Evolutionary conservation across 1,284 basidiomycete genomes (phyloP), one percentile per base, ranked within the genome.

Genomic region (Fomitopsis betulina): DNA sequence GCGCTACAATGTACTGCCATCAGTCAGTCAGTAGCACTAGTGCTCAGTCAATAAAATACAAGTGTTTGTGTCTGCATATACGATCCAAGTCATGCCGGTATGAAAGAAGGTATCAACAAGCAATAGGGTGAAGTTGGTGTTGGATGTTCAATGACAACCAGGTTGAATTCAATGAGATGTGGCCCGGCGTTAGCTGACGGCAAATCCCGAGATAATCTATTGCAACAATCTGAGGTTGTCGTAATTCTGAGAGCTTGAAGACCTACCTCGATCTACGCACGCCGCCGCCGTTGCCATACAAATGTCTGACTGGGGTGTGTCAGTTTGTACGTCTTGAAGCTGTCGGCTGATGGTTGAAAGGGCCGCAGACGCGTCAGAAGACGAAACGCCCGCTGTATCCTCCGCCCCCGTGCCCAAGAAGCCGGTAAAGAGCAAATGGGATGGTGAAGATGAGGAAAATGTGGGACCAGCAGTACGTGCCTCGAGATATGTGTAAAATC

Each of bases 361-460:
- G 64, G 61, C 63, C 63, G 63, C 66, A 84, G 80, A 83, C 65
- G 72, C 68, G 49, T 76, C 76, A 61, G 81, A 81, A 57, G 75
- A 78, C 69, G 86, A 86, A 13, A 71, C 76, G 54, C 72, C 76
- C 33, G 73, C 73, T 37, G 68, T 76, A 17, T 66, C 80, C 50
- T 72, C 81, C 13, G 73, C 77, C 51, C 73, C 76, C 33, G 70
- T 72, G 35, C 68, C 69, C 13, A 67, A 73, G 64, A 70, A 72
- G 47, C 76, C 77, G 37, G 75, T 79, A 60, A 83, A 79, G 70
- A 82, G 75, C 66, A 91, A 89, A 74, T 94, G 88, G 84, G 90
- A 87, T 61, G 94, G 90, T 55, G 94, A 96, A 73, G 94, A 96
- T 68, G 91, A 93, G 67, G 92, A 94, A 2, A 87, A 88, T 30